Evolutionary conservation across 2,329 filamentous ascomycete genomes (phyloP), one percentile per base, ranked within the genome.

Genomic region (Kalmusia sp.): DNA sequence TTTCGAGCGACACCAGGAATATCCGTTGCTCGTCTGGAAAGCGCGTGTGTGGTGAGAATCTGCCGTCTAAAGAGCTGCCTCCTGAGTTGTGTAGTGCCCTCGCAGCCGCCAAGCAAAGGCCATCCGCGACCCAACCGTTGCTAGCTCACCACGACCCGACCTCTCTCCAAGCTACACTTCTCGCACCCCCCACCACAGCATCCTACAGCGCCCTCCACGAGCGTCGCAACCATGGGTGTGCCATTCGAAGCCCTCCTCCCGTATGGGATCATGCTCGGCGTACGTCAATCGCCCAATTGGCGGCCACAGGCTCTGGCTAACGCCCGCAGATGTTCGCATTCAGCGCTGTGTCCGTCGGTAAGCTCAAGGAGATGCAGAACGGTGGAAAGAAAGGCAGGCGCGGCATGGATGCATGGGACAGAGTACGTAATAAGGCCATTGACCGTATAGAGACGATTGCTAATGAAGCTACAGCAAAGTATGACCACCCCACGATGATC

Each of bases 241-340:
- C 86, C 86, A 38, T 88, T 88, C 72, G 86, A 88, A 77, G 82
- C 85, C 61, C 74, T 88, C 62, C 69, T 88, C 65, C 85, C 85
- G 43, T 87, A 87, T 71, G 85, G 79, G 63, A 83, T 88, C 70
- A 85, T 87, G 76, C 75, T 85, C 50, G 80, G 74, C 70, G 84
- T 87, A 82, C 57, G 83, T 76, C 43, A 51, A 59, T 28, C 38
- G 41, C 53, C 40, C 40, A 39, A 49, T 59, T 70, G 6, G 44
- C 33, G 3, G 22, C 33, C 6, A 21, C 28, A 33, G 28, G 44
- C 44, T 24, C 15, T 7, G 14, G 22, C 44, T 47, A 60, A 72
- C 62, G 5, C 39, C 41, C 41, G 66, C 70, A 87, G 84, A 83
- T 87, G 80, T 86, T 87, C 75, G 80, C 79, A 63, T 72, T 86